Percentiles rank a stretch among this genome's conserved stretches.
phyloP scores from a whole-genome alignment of 2,329 filamentous ascomycete species.

The Trichoderma sp. region DNA sequence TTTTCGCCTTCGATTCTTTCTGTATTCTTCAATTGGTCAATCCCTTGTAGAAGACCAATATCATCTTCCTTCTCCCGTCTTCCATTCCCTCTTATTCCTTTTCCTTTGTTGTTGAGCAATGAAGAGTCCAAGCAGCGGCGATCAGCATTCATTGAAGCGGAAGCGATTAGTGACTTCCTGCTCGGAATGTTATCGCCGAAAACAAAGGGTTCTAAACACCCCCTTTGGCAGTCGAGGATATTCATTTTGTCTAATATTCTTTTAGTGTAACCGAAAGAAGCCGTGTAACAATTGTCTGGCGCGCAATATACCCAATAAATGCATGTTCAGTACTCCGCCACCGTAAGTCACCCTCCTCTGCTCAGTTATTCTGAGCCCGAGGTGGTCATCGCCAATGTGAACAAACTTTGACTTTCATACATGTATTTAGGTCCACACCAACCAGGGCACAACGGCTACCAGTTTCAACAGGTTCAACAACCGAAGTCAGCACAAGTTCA shows the following conservation, averaged over 20 bases:
- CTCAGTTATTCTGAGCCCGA: not conserved
- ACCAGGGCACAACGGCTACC: not conserved
- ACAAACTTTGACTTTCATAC: not conserved
- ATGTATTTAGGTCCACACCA: not conserved
- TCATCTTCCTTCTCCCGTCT: not conserved
- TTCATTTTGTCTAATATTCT: not conserved
- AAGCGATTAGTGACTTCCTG: not conserved
- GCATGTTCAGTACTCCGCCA: not conserved
- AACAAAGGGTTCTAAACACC: not conserved
- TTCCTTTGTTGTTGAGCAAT: not conserved
- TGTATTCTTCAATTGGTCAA: not conserved
- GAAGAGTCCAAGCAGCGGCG: not conserved
- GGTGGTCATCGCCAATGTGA: not conserved
- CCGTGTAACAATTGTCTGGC: not conserved
- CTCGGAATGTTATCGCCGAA: not conserved
- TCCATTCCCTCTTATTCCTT: not conserved
- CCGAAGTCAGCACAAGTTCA: not conserved
- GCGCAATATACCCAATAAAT: not conserved
- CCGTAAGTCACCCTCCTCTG: not conserved
- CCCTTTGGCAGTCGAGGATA: not conserved
- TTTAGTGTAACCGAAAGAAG: not conserved
- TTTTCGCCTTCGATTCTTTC: not conserved
- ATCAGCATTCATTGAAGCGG: not conserved
- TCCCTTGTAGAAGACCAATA: not conserved
- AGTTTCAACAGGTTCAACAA: not conserved